Conservation (phyloP, 148 eudicot species). For the Hydrangea macrophylla region DNA sequence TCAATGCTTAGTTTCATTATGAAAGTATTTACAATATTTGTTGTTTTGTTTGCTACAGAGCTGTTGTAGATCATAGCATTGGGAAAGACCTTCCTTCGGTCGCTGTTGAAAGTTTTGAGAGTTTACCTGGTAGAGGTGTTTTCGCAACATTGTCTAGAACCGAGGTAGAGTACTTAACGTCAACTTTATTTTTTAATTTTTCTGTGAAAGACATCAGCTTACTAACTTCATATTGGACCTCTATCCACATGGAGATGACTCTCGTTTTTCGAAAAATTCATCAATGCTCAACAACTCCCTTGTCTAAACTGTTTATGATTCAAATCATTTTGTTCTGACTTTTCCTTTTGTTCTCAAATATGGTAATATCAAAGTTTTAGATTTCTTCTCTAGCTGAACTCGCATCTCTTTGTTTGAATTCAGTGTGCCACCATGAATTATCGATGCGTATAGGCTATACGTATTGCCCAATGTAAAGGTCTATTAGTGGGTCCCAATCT, state of each 20-base stretch:
- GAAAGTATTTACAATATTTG: conserved; percentile 1
- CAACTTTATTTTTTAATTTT: too few species aligned
- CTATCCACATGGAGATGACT: background rate
- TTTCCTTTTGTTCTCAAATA: background rate
- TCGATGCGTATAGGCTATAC: too few species aligned
- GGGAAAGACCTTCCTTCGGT: conserved; percentile 79
- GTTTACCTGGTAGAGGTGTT: conserved; percentile 94
- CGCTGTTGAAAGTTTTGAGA: conserved; percentile 82
- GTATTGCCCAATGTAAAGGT: too few species aligned
- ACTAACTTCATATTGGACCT: background rate
- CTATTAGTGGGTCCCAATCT: too few species aligned
- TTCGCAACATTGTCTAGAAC: conserved; percentile 72
- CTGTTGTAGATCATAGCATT: conserved; percentile 86
- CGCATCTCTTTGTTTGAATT: background rate
- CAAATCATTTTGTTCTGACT: background rate
- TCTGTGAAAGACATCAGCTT: too few species aligned
- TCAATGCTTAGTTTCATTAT: background rate
- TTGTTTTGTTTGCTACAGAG: conserved; percentile 56
- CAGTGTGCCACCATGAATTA: background rate
- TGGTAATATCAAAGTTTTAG: background rate
- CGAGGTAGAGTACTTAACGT: conserved; percentile 54
- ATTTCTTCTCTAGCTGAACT: background rate
- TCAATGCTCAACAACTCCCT: background rate
- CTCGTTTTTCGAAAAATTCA: background rate
- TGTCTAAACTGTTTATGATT: background rate